phyloP scores from a whole-genome alignment of 768 basidiomycete genomes.

The Pleurotus platypus region DNA sequence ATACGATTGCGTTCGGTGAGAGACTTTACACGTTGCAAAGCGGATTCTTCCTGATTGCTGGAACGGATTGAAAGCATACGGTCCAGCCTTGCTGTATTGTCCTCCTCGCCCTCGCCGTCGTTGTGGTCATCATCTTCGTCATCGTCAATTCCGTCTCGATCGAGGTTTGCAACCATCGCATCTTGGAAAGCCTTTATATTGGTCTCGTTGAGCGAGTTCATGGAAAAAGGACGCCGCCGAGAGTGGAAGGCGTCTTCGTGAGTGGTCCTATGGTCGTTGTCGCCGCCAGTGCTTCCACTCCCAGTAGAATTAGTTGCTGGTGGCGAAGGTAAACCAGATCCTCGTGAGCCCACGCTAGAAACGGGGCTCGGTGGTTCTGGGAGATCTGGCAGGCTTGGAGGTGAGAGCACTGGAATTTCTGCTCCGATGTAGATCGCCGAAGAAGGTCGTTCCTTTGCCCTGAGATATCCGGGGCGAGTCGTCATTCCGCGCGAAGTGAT shows the following conservation, averaged over 20 bases:
- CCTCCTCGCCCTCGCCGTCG: slow-evolving; percentile 52
- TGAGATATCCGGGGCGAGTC: slow-evolving; percentile 38
- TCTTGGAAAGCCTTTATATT: slow-evolving; percentile 30
- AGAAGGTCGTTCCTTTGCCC: slow-evolving; percentile 48
- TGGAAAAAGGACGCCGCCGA: slow-evolving; percentile 15
- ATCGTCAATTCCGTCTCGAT: slow-evolving; percentile 34
- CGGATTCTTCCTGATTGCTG: slow-evolving; percentile 51
- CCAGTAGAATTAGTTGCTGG: slow-evolving; percentile 85
- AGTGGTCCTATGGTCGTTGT: slow-evolving; percentile 26
- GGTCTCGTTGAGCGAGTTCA: slow-evolving; percentile 37
- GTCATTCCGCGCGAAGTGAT: slow-evolving; percentile 34
- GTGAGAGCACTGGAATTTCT: slow-evolving; percentile 31
- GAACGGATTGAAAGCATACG: slow-evolving; percentile 20
- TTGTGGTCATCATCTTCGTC: slow-evolving; percentile 45
- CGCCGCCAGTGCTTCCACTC: slow-evolving; percentile 72
- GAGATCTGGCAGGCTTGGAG: slow-evolving; percentile 57
- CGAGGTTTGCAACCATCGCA: slow-evolving; percentile 11
- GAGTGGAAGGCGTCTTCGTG: background rate
- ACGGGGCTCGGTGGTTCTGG: slow-evolving; percentile 70
- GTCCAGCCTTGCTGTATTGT: slow-evolving; percentile 57
- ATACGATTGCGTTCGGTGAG: slow-evolving; percentile 71
- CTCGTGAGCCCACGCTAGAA: slow-evolving; percentile 36
- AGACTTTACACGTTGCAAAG: slow-evolving; percentile 66
- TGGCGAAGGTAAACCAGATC: slow-evolving; percentile 76
- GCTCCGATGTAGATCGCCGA: slow-evolving; percentile 59